Evolutionary conservation across 371 early-diverging fungal species (phyloP), one percentile per base, ranked within the genome.

Genomic region (Apophysomyces trapeziformis): DNA sequence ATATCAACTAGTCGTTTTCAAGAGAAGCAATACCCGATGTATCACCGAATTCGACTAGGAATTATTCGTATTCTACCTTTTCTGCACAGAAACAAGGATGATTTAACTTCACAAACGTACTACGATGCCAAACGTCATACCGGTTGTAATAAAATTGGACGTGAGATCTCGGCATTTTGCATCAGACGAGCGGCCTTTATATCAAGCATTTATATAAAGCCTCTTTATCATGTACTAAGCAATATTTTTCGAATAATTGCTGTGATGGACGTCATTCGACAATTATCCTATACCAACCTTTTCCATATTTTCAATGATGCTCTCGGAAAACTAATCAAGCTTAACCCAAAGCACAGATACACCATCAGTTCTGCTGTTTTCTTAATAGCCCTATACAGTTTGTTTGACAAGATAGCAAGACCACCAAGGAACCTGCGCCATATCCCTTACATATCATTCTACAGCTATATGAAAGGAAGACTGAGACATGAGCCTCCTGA

Each of bases 341-440:
- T 50, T 21, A 21, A 21, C 21, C 54, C 18, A 50, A 50, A 50
- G 21, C 54, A 21, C 5, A 16, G 54, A 9, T 50, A 50, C 9
- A 50, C 54, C 21, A 8, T 50, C 1, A 21, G 18, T 2, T 21
- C 21, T 21, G 54, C 54, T 32, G 21, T 50, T 0, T 6, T 50
- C n/a, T 9, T 21, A 18, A 7, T 26, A 5, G 21, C 32, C 11
- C 21, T 50, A n/a, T 50, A 50, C 21, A n/a, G 21, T 50, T 50
- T 9, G 7, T 4, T 50, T 18, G 21, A 50, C 54, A 50, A 21
- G 5, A n/a, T 50, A n/a, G 54, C 7, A 50, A 50, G 44, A 13
- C 69, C 69, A 45, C 68, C 68, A 12, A 32, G 39, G 37, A 16
- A 58, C 0, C 39, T 68, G 39, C 66, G 69, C 4, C 69, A 69